Evolutionary conservation across 768 basidiomycete species (phyloP).

Genomic region (Tylopilus felleus): DNA sequence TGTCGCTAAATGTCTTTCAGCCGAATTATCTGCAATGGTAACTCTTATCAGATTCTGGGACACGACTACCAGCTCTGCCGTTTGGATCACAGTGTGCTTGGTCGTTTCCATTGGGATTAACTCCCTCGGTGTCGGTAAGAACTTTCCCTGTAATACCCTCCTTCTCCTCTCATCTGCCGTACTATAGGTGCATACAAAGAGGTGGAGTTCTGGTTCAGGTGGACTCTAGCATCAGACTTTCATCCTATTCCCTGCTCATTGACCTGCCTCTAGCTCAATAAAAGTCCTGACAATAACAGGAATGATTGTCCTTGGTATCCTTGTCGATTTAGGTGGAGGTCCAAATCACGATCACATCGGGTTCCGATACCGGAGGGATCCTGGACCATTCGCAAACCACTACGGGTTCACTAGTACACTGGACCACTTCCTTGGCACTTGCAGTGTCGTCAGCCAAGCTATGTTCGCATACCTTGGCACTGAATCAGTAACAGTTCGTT

Average conservation of each 20-base stretch:
- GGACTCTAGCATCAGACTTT: too few relatives aligned
- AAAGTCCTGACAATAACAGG: conserved; percentile 1
- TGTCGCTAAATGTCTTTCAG: not conserved
- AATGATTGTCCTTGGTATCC: conserved; percentile 2
- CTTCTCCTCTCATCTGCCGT: not conserved
- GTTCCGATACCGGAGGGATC: conserved; percentile 42
- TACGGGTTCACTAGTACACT: not conserved
- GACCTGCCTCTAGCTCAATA: not conserved
- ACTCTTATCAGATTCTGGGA: not conserved
- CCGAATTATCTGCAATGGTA: not conserved
- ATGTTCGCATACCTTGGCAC: conserved; percentile 1
- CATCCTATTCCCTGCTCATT: not conserved
- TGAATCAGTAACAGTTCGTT: conserved; percentile 4
- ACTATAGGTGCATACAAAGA: conserved; percentile 3
- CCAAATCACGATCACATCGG: conserved; percentile 4
- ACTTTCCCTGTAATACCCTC: not conserved
- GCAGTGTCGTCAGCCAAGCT: conserved; percentile 2
- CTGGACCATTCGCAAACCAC: not conserved
- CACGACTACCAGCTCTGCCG: not conserved
- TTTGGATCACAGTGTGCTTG: conserved; percentile 1
- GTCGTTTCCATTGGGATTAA: conserved; percentile 2
- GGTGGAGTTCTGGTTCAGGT: conserved; percentile 8
- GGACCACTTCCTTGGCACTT: conserved; percentile 4
- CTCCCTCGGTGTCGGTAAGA: not conserved
- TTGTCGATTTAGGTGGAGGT: conserved; percentile 6